Evolutionary conservation across 2,329 filamentous ascomycete species (phyloP), one percentile per base, ranked within the genome.

Genomic region (Aschersonia sp.): DNA sequence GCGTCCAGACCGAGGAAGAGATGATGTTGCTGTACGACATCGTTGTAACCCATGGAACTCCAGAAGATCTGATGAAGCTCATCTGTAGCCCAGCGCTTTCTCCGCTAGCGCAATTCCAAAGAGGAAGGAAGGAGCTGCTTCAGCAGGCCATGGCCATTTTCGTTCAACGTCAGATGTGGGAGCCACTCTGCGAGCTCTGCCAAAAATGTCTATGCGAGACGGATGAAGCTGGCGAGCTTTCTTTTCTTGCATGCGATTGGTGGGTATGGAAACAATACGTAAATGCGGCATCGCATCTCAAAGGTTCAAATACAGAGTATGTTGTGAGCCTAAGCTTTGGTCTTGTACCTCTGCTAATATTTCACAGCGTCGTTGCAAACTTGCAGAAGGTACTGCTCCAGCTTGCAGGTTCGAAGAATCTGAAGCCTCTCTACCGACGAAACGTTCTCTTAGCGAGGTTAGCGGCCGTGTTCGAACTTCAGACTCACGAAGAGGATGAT

Each of bases 11-110:
- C 0, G 73, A 76, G 50, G 70, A 77, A 49, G 73, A 77, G 51
- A 65, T 73, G 2, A 60, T 72, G 0, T 63, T 77, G 2, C 65
- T 73, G 20, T 76, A 74, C 51, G 64, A 69, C 1, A 64, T 76
- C 29, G 56, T 73, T 1, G 63, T 67, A 31, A 63, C 61, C 4
- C 69, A 73, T 7, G 71, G 68, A 1, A 63, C 63, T 1, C 55
- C 59, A 1, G 65, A 64, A 0, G 71, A 73, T 43, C 68, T 66
- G 49, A 51, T 65, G 1, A 66, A 66, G 40, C 59, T 68, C 5
- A 55, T 70, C 0, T 49, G 55, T 3, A 68, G 69, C 43, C 59
- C 65, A 0, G 53, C 64, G 0, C 64, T 73, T 6, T 66, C 66
- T 0, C 71, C 71, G 0, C 54, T 70, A 3, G 56, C 57, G 28